Conservation (phyloP, 768 basidiomycete genomes). For the Trametes villosa region DNA sequence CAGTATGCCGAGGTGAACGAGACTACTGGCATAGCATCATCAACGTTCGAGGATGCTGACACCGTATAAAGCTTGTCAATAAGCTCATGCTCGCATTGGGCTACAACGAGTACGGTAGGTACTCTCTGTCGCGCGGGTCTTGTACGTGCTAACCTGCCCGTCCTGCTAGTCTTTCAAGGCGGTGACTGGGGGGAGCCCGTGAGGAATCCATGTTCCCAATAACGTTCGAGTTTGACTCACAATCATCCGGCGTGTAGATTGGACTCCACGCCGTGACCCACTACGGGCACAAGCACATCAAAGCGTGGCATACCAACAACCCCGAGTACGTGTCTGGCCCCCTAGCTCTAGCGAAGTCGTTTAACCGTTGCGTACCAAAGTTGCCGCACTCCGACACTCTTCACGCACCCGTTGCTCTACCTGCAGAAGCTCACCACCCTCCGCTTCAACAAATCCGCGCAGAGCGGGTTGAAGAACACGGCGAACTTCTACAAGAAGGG, state of each 20-base stretch:
- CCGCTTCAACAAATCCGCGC: slow-evolving; percentile 36
- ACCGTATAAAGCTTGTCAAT: slow-evolving; percentile 19
- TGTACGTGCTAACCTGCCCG: not conserved
- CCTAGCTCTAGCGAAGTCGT: not conserved
- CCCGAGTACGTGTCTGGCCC: slow-evolving; percentile 39
- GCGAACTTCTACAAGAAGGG: slow-evolving; percentile 30
- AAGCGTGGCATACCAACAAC: slow-evolving; percentile 58
- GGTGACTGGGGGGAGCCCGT: slow-evolving; percentile 53
- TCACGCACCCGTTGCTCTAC: slow-evolving; percentile 33
- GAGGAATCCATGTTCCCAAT: slow-evolving; percentile 2
- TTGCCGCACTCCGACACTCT: slow-evolving; percentile 28
- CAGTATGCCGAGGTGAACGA: slow-evolving; percentile 59
- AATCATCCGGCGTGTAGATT: slow-evolving; percentile 36
- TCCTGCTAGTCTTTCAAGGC: slow-evolving; percentile 47
- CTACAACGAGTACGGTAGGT: slow-evolving; percentile 32
- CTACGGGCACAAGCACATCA: slow-evolving; percentile 48
- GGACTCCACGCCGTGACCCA: slow-evolving; percentile 37
- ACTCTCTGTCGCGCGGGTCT: not conserved
- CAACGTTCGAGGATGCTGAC: not conserved
- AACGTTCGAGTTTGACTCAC: not conserved
- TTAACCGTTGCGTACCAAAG: slow-evolving; percentile 22
- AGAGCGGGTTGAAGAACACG: slow-evolving; percentile 27
- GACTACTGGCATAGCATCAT: not conserved
- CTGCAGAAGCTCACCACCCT: slow-evolving; percentile 32
- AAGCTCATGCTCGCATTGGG: slow-evolving; percentile 37